Evolutionary conservation across 176 grass and related monocot species (phyloP).

Genomic region (Oryza glaberrima): DNA sequence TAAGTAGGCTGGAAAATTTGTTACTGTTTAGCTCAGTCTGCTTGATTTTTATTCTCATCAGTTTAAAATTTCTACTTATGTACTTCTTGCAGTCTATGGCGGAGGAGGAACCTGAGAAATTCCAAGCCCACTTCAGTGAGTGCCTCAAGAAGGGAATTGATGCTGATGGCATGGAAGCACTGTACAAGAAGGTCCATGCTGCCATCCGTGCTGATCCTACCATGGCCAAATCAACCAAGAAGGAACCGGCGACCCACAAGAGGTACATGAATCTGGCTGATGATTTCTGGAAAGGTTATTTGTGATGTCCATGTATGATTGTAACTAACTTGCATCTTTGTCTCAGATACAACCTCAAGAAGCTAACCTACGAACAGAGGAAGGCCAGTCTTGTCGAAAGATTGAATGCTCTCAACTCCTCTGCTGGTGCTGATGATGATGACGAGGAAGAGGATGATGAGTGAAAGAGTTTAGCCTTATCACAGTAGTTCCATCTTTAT

Average conservation of each 20-base stretch:
- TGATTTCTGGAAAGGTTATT: background rate
- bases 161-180: constrained; percentile 66
- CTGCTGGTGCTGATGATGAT: constrained; percentile 48
- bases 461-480: constrained; percentile 43
- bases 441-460: constrained; percentile 72
- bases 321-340: background rate
- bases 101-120: constrained; percentile 90
- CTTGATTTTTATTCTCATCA: background rate
- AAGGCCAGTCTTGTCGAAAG: constrained; percentile 71
- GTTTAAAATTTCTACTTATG: background rate
- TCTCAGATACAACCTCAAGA: constrained; percentile 79
- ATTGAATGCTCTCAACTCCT: constrained; percentile 69
- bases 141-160: constrained; percentile 72
- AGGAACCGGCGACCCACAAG: constrained; percentile 66
- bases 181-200: constrained; percentile 95
- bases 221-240: constrained; percentile 54
- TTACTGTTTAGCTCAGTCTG: background rate
- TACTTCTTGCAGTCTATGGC: constrained; percentile 48
- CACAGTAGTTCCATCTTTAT: constrained; percentile 30
- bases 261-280: constrained; percentile 42
- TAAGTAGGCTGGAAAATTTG: background rate
- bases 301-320: background rate
- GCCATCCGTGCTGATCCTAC: constrained; percentile 70
- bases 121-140: constrained; percentile 77
- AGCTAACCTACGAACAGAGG: constrained; percentile 86